phyloP scores from a whole-genome alignment of 345 rosid species.

The Luvunga scandens region DNA sequence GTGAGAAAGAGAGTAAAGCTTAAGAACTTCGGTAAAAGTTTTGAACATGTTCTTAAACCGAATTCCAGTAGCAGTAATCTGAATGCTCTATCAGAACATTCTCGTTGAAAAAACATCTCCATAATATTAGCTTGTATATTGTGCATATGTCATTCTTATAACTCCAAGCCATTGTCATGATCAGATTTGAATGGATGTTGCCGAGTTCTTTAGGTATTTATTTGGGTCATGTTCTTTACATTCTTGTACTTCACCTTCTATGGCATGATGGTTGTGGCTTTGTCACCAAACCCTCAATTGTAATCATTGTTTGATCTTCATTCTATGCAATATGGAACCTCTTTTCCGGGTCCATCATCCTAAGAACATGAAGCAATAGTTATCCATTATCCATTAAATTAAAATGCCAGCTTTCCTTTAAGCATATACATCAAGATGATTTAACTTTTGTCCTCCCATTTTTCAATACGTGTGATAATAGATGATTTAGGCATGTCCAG shows the following conservation, averaged over 20 bases:
- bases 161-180: conserved; percentile 54
- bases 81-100: background rate
- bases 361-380: conserved; percentile 7
- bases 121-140: conserved; percentile 18
- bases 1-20: no score
- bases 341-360: conserved; percentile 62
- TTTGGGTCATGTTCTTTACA: conserved; percentile 60
- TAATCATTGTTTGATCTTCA: conserved; percentile 47
- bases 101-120: no score
- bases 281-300: conserved; percentile 64
- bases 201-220: conserved; percentile 61
- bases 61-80: no score
- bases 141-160: background rate
- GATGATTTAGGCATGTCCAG: conserved; percentile 43
- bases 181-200: conserved; percentile 55
- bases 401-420: background rate
- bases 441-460: no score
- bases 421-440: no score
- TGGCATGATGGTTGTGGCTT: conserved; percentile 67
- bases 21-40: no score
- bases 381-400: no score
- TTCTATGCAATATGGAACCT: conserved; percentile 55
- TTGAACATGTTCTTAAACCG: no score
- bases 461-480: background rate
- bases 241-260: conserved; percentile 64